A percentile compares a stretch with the other conserved stretches of the same genome.
Evolutionary conservation across 371 early-diverging fungal genomes (phyloP).

Genomic region (Mortierella sp.): DNA sequence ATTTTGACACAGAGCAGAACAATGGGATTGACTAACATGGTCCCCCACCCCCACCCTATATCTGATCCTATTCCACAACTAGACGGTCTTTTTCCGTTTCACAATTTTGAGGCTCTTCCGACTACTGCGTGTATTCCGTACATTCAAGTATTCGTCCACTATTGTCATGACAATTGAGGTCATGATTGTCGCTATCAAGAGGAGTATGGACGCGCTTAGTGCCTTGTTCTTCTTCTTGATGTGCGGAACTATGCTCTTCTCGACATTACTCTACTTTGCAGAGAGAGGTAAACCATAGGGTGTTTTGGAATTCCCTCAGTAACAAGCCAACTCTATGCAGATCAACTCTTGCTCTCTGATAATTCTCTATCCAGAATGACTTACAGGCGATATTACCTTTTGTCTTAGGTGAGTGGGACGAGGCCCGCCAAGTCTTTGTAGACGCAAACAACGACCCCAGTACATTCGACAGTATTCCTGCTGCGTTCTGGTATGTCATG

Average conservation of each 20-base stretch:
- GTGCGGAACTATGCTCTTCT: conserved; percentile 78
- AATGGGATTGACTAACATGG: too few relatives aligned
- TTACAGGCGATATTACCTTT: neutral
- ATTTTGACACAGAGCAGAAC: too few relatives aligned
- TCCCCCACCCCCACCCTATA: neutral
- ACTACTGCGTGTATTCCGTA: conserved; percentile 82
- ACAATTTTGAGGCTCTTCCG: conserved; percentile 85
- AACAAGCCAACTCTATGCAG: neutral
- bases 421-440: conserved; percentile 75
- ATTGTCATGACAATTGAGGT: conserved; percentile 85
- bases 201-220: conserved; percentile 80
- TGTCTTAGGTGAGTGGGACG: conserved; percentile 71
- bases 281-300: conserved; percentile 69
- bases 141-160: conserved; percentile 82
- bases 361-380: neutral
- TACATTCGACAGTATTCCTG: conserved; percentile 85
- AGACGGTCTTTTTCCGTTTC: conserved; percentile 86
- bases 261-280: conserved; percentile 86
- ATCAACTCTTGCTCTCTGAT: neutral
- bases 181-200: conserved; percentile 83
- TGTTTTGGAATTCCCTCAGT: neutral
- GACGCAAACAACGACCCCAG: conserved; percentile 51
- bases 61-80: conserved; percentile 1
- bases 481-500: conserved; percentile 84
- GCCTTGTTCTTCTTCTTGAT: conserved; percentile 84